A percentile compares a stretch with the other conserved stretches of the same genome.
phyloP scores from a whole-genome alignment of 495 filamentous ascomycete genomes.

The Peziza echinospora region DNA sequence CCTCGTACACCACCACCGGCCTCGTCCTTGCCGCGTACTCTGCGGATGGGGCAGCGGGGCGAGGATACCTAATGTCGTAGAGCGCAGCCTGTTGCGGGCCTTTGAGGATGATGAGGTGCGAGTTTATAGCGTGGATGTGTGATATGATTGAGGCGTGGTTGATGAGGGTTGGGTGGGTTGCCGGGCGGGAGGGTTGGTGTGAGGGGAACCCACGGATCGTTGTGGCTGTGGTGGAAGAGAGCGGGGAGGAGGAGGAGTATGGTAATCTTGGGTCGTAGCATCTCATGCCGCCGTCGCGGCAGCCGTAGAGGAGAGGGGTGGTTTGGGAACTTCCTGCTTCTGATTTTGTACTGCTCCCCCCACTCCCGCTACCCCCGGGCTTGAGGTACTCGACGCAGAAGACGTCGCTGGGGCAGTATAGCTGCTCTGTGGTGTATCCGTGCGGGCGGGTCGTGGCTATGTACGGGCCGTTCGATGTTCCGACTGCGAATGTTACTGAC shows the following conservation, averaged over 20 bases:
- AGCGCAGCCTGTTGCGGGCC: constrained; percentile 10
- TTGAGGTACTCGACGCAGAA: constrained; percentile 9
- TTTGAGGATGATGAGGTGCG: constrained; percentile 8
- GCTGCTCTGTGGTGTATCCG: no score
- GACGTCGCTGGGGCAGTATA: constrained; percentile 16
- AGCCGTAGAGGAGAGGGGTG: constrained; percentile 10
- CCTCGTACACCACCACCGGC: constrained; percentile 6
- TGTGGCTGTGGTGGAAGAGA: no score
- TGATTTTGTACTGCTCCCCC: neutral
- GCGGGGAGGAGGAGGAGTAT: neutral
- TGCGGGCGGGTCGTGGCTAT: constrained; percentile 5
- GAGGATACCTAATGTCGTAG: constrained; percentile 16
- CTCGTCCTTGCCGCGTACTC: constrained; percentile 6
- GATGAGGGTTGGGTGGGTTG: constrained; percentile 2
- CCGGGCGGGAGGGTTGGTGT: neutral
- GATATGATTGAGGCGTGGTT: constrained; percentile 10
- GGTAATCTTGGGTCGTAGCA: neutral
- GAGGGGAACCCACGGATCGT: no score
- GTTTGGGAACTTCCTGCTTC: neutral
- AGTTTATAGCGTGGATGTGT: constrained; percentile 1
- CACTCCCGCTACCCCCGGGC: neutral
- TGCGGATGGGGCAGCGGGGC: constrained; percentile 6
- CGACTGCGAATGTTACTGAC: constrained; percentile 4
- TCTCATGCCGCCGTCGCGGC: constrained; percentile 12
- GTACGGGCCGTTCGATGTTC: constrained; percentile 6